Base-by-base conservation (phyloP, 2,329 filamentous ascomycete species). In the Sporothrix phasma region DNA sequence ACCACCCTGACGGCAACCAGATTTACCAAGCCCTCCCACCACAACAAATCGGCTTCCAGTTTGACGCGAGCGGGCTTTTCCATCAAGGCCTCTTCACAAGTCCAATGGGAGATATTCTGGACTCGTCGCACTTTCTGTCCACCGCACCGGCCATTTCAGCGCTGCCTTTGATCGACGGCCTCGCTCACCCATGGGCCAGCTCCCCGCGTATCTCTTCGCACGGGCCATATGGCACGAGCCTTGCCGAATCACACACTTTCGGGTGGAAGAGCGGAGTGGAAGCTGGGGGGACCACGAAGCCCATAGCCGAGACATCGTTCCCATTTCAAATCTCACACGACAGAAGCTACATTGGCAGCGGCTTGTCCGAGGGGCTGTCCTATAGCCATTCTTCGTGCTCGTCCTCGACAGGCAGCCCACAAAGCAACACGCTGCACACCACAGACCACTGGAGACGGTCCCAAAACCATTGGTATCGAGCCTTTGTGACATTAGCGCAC, bases 401-500 rank as follows among this genome's bases (percentile, higher is more conserved):
- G 1, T 5, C 39, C 24, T 15, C 7, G 17, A 45, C 31, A 19
- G 7, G 2, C 17, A 19, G 39, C 26, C 17, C 15, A 5, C 11
- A 15, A 43, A 15, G 24, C 17, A 6, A 11, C 56, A 46, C 24
- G 41, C 17, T 8, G 15, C 10, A 5, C 24, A 59, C 5, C 24
- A 22, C 10, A 17, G 24, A 19, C 17, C 39, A 29, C 24, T 19
- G 6, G 29, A 43, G 13, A 60, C 64, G 1, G 60, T 65, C 11
- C 22, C 64, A 29, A 62, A 62, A 5, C 24, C 43, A 7, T 60
- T 62, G 22, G 29, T 62, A 29, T 60, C 60, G 4, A 43, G 75
- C 66, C 70, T 77, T 63, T 73, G 73, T 29, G 71, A 75, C 56
- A 72, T 77, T 66, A 76, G 76, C 68, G 70, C 73, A 62, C 70